Percentiles rank a stretch among this genome's conserved stretches.
These are phyloP conservation scores for Roridomyces roridus DNA, from an alignment of 768 basidiomycete species.

Conservation along the genomic window DNA sequence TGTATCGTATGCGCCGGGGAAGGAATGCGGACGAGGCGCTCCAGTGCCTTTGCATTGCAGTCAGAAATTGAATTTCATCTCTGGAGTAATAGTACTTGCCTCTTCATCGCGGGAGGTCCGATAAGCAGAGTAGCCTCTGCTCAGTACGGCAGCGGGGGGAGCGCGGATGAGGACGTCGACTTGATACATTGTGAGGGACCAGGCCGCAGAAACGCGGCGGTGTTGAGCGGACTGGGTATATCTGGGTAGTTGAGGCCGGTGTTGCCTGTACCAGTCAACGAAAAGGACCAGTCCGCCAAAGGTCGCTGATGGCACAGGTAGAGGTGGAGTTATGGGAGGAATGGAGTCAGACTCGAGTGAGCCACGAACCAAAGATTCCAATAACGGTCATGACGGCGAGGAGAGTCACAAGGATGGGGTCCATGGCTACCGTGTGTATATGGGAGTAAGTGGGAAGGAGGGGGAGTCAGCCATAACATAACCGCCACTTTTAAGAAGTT, in stretches of 20 bases:
- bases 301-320: background rate
- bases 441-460: no score
- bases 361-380: background rate
- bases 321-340: background rate
- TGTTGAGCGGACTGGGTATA: no score
- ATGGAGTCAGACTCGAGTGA: background rate
- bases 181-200: background rate
- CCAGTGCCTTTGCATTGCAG: no score
- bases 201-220: background rate
- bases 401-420: background rate
- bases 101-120: background rate
- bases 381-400: background rate
- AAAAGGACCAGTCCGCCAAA: background rate
- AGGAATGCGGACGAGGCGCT: no score
- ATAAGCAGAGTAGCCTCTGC: background rate
- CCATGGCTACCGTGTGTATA: background rate
- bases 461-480: no score
- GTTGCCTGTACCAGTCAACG: no score
- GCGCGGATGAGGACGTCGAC: background rate
- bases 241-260: no score
- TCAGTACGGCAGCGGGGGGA: background rate
- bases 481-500: no score
- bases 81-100: background rate
- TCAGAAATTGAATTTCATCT: no score
- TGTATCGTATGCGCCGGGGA: no score